Evolutionary conservation across 768 basidiomycete species (phyloP).

Genomic region (Xerocomellus amylosporus): DNA sequence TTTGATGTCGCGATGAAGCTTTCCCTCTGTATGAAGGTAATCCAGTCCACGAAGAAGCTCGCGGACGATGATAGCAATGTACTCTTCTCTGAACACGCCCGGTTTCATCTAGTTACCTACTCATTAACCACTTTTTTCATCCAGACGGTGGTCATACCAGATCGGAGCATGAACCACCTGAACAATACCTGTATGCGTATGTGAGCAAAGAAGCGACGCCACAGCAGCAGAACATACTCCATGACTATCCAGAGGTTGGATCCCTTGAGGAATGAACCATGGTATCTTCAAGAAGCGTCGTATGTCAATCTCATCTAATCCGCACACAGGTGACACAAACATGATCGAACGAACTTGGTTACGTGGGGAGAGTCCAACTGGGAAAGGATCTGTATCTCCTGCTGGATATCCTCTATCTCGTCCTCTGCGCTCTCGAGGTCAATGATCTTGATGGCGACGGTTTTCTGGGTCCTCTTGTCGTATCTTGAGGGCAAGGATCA

Average conservation of each 20-base stretch:
- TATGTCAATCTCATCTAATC: slow-evolving; percentile 33
- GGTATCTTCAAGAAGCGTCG: slow-evolving; percentile 58
- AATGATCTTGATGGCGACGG: slow-evolving; percentile 99
- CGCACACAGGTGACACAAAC: slow-evolving; percentile 28
- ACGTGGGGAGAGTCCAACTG: slow-evolving; percentile 95
- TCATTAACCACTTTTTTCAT: slow-evolving; percentile 6
- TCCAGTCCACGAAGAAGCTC: slow-evolving; percentile 92
- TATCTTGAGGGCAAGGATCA: slow-evolving; percentile 51
- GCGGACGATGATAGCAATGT: slow-evolving; percentile 94
- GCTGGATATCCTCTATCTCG: slow-evolving; percentile 99
- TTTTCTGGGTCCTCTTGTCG: slow-evolving; percentile 92
- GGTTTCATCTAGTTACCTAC: slow-evolving; percentile 81
- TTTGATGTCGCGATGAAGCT: slow-evolving; percentile 99
- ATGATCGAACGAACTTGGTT: slow-evolving; percentile 69
- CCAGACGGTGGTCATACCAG: slow-evolving; percentile 53
- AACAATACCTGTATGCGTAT: slow-evolving; percentile 70
- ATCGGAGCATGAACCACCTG: slow-evolving; percentile 97
- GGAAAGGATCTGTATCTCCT: slow-evolving; percentile 97
- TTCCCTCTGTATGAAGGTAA: slow-evolving; percentile 94
- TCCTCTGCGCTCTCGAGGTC: slow-evolving; percentile 99
- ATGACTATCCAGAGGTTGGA: slow-evolving; percentile 99
- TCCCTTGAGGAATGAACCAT: slow-evolving; percentile 94
- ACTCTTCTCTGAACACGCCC: slow-evolving; percentile 96
- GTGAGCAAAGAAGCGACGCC: slow-evolving; percentile 8
- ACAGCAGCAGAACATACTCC: slow-evolving; percentile 58